Conservation (phyloP, 139 green algal species). For the Trebouxia sp. region DNA sequence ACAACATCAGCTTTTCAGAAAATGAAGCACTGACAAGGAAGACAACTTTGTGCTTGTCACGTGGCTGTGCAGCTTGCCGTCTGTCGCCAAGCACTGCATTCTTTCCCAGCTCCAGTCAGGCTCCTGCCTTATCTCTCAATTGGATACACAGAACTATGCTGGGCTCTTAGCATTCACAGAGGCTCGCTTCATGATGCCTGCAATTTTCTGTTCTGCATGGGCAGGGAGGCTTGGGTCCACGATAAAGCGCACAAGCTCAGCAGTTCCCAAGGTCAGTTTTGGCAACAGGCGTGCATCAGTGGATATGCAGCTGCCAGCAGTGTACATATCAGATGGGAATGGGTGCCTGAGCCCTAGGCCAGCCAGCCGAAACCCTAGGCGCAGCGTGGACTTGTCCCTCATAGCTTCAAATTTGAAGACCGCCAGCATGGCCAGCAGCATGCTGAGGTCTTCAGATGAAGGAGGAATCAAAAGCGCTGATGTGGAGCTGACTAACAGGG, state of each 20-base stretch:
- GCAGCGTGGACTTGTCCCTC: neutral
- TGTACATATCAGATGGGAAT: neutral
- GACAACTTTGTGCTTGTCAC: too few species aligned
- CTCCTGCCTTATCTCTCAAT: too few species aligned
- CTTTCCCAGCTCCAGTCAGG: too few species aligned
- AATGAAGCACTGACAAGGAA: too few species aligned
- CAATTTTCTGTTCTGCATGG: too few species aligned
- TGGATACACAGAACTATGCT: too few species aligned
- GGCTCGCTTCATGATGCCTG: too few species aligned
- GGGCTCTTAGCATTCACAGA: too few species aligned
- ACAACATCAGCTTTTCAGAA: too few species aligned
- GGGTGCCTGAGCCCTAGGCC: neutral
- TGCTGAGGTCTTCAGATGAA: neutral
- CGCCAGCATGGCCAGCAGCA: neutral
- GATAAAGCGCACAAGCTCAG: neutral
- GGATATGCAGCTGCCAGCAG: slow-evolving; percentile 9
- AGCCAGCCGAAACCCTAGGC: neutral
- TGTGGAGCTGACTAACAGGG: neutral
- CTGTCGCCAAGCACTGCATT: too few species aligned
- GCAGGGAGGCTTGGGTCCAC: neutral
- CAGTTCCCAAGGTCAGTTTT: neutral
- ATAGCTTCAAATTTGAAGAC: neutral
- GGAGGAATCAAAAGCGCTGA: neutral
- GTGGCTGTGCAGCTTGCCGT: too few species aligned
- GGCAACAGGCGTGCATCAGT: neutral